These are phyloP conservation scores for Scheffersomyces segobiensis DNA, from an alignment of 1,139 yeast genomes.

Conservation along the genomic window DNA sequence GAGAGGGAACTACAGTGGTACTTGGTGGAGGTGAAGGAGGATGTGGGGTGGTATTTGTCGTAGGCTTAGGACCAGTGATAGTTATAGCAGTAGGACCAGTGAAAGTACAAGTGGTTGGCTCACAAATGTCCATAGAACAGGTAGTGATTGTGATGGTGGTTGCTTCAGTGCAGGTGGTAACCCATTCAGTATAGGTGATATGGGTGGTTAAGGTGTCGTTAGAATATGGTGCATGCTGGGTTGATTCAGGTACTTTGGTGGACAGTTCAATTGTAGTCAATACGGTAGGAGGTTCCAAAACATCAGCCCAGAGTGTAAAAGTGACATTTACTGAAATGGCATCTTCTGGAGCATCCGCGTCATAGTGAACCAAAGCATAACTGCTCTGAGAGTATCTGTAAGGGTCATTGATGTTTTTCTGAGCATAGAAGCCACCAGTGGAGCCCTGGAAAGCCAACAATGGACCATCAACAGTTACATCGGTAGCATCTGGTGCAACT, in stretches of 20 bases:
- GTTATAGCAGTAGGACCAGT: constrained; percentile 15
- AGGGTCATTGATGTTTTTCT: constrained; percentile 44
- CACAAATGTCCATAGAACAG: constrained; percentile 12
- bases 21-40: neutral
- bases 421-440: constrained; percentile 36
- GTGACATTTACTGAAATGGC: constrained; percentile 20
- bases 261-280: constrained; percentile 9
- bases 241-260: neutral
- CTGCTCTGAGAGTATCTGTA: constrained; percentile 33
- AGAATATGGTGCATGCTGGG: neutral
- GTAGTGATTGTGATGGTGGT: constrained; percentile 17
- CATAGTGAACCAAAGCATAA: constrained; percentile 23
- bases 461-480: constrained; percentile 20
- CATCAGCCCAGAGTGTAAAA: neutral
- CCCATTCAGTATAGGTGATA: constrained; percentile 17
- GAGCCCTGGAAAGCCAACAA: constrained; percentile 30
- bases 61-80: constrained; percentile 5
- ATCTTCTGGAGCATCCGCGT: constrained; percentile 14
- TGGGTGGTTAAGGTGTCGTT: constrained; percentile 14
- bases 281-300: constrained; percentile 5
- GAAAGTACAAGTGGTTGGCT: constrained; percentile 13
- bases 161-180: constrained; percentile 20
- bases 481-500: constrained; percentile 12
- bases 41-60: neutral
- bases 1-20: constrained; percentile 22